These are phyloP conservation scores for Colletotrichum theobromicola DNA, from an alignment of 2,329 filamentous ascomycete genomes.

Conservation along the genomic window DNA sequence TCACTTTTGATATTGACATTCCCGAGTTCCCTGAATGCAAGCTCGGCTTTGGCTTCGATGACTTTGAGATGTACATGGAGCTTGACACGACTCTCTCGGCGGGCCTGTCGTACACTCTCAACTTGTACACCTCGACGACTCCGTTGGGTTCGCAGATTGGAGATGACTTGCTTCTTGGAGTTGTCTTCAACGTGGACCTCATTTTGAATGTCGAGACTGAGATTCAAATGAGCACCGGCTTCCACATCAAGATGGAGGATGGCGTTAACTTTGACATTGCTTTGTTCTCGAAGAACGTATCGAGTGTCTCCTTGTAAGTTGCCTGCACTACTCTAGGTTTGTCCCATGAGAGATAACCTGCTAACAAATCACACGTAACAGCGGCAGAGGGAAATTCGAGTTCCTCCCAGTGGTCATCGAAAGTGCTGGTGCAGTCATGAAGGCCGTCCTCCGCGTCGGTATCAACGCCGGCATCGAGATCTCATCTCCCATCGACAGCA, in stretches of 20 bases:
- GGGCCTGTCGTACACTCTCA: slow-evolving; percentile 51
- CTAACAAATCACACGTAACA: slow-evolving; percentile 25
- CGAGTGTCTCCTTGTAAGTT: slow-evolving; percentile 54
- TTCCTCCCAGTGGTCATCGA: slow-evolving; percentile 60
- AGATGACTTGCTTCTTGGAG: slow-evolving; percentile 45
- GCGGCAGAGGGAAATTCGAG: slow-evolving; percentile 59
- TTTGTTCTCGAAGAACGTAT: slow-evolving; percentile 55
- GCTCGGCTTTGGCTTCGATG: slow-evolving; percentile 54
- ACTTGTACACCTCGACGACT: slow-evolving; percentile 51
- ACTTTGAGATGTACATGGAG: slow-evolving; percentile 56
- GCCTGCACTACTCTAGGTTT: accelerated
- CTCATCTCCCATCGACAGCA: slow-evolving; percentile 20
- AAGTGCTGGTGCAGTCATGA: slow-evolving; percentile 44
- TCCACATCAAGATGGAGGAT: slow-evolving; percentile 61
- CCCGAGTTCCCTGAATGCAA: slow-evolving; percentile 45
- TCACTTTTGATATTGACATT: slow-evolving; percentile 49
- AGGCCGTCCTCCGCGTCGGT: slow-evolving; percentile 52
- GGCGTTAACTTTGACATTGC: slow-evolving; percentile 51
- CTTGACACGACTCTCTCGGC: slow-evolving; percentile 47
- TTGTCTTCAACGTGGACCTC: slow-evolving; percentile 55
- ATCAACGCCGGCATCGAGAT: slow-evolving; percentile 48
- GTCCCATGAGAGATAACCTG: background rate
- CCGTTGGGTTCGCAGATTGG: slow-evolving; percentile 45
- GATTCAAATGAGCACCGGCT: slow-evolving; percentile 56
- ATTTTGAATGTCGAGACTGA: slow-evolving; percentile 52